Base-by-base conservation (phyloP, 1,139 yeast genomes). In the Kodamaea arcana region DNA sequence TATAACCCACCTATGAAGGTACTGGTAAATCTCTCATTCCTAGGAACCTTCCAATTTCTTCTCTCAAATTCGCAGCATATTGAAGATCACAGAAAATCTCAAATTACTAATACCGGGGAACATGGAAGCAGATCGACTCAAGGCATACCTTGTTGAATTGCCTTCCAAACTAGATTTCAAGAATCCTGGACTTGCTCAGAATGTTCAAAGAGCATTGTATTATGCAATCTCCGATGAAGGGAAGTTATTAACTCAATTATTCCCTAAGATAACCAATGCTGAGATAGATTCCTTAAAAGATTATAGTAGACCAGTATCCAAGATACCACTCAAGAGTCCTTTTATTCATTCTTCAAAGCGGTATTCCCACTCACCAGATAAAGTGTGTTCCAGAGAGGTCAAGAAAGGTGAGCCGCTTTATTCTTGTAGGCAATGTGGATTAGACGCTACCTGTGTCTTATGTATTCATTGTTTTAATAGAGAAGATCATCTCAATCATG, bases 361-460 rank as follows among this genome's bases (percentile, higher is more conserved):
- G 20, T 49, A 46, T 35, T 39, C 49, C 10, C 60, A 51, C 14
- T 80, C 78, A 39, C 43, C 50, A 2, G 75, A 75, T 8, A 64
- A 80, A 45, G 77, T 78, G 14, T 83, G 94, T 62, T 81, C 88
- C 2, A 60, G 80, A 34, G 65, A 74, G 20, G 77, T 83, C 44
- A 66, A 64, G 30, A 49, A 56, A 3, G 83, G 83, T 10, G 85
- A 81, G 41, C 76, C 82, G 1, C 78, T 81, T 11, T 83, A 80
- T 50, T 62, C 84, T 37, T 83, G 94, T 50, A 58, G 51, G 14
- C 64, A 67, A 29, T 83, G 92, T 65, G 86, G 84, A 1, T 75
- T 70, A 43, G 94, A 83, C 54, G 77, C 76, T 9, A 79, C 88
- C 0, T 83, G 94, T 63, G 88, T 84, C 12, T 54, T 83, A 20